Base-by-base conservation (phyloP, 1,139 yeast species). In the Meyerozyma carpophila region DNA sequence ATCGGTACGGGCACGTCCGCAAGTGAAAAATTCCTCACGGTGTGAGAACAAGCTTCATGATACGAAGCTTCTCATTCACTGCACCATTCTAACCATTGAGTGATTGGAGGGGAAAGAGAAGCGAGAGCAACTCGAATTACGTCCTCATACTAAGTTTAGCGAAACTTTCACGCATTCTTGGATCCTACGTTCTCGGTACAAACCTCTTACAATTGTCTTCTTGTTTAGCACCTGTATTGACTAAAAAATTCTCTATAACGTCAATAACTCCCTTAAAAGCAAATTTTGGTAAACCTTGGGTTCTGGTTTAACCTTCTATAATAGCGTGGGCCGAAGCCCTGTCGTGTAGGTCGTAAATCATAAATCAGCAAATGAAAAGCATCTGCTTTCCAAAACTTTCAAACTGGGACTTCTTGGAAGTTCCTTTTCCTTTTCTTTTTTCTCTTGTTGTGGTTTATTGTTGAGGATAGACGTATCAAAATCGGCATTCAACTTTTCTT, bases 21-120 rank as follows among this genome's bases (percentile, higher is more conserved):
- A 16, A 11, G 34, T 31, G 34, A 31, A 31, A 31, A 31, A 31
- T 13, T 13, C 34, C 18, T 14, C 20, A 13, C 20, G 4, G 21
- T 13, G 3, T 31, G n/a, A 2, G 16, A 8, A 5, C 16, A 6
- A 31, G 58, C 65, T 61, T 62, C 27, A 34, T 65, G 79, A 75
- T 74, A 74, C 79, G 77, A 70, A 59, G 81, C 78, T 64, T 68
- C 73, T 80, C 72, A 75, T 75, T 75, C 80, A 75, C 81, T 75
- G 80, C 79, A 73, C 78, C 78, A 66, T 66, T 65, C 66, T 51
- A 50, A 49, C 48, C 52, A 54, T 61, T 75, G 75, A 70, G 61
- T 68, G 79, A 73, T 56, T 73, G 80, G 71, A 66, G 71, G 72
- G 72, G 72, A 66, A 66, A 66, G 63, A 71, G 68, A 60, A 65